phyloP scores from a whole-genome alignment of 169 alveolate genomes.

The Cryptosporidium viatorum region DNA sequence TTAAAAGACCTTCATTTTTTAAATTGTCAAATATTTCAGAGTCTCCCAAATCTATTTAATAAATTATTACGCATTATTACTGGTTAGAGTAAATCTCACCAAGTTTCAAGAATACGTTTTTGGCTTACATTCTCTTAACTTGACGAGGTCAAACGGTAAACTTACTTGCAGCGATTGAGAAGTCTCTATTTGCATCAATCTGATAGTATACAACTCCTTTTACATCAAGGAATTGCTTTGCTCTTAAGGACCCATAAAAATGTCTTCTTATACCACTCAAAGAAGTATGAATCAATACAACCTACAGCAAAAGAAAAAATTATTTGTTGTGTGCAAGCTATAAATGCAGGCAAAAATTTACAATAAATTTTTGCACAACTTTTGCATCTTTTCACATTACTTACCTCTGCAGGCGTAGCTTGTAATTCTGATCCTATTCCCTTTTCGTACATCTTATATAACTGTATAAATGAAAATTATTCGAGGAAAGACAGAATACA shows the following conservation, averaged over 20 bases:
- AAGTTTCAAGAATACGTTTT: constrained; percentile 12
- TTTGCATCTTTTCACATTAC: neutral
- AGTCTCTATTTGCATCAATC: constrained; percentile 88
- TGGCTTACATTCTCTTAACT: neutral
- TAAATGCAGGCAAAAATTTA: neutral
- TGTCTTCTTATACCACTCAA: constrained; percentile 86
- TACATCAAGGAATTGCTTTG: constrained; percentile 86
- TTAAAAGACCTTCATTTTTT: constrained; percentile 84
- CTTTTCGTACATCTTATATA: constrained; percentile 22
- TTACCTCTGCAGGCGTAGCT: constrained; percentile 75
- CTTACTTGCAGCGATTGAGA: constrained; percentile 85
- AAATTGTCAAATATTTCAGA: constrained; percentile 83
- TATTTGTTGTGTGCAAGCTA: neutral
- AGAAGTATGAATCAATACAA: constrained; percentile 86
- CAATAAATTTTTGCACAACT: neutral
- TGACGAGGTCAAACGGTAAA: neutral
- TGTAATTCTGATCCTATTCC: constrained; percentile 55
- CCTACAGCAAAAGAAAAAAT: constrained; percentile 44
- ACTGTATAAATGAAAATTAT: neutral
- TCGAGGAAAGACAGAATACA: neutral
- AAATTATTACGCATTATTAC: neutral
- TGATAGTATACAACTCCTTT: constrained; percentile 88
- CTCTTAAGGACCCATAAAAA: constrained; percentile 85
- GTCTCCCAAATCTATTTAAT: constrained; percentile 83
- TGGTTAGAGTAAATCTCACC: neutral